A percentile compares a stretch with the other conserved stretches of the same genome.
Conservation (phyloP, 345 rosid species). For the Trapa bicornis region DNA sequence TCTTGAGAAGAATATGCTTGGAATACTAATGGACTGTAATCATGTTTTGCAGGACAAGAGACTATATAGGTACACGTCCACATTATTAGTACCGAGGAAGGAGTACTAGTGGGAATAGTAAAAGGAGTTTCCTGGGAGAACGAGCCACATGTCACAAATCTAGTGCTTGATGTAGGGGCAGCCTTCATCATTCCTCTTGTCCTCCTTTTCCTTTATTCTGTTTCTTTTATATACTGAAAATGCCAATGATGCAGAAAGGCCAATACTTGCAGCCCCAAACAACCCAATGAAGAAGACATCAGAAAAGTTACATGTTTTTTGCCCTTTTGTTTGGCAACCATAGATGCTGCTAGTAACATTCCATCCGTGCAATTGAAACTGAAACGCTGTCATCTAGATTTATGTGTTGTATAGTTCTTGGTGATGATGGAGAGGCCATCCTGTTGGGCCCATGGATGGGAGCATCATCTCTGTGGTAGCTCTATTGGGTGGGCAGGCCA, state of each 20-base stretch:
- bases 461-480: too few species aligned
- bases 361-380: too few species aligned
- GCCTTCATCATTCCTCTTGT: background rate
- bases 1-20: background rate
- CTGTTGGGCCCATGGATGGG: too few species aligned
- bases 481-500: too few species aligned
- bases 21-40: background rate
- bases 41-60: background rate
- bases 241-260: background rate
- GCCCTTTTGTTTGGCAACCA: too few species aligned
- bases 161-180: constrained; percentile 1
- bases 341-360: too few species aligned
- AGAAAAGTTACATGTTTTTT: background rate
- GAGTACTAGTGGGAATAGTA: background rate
- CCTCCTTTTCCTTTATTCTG: background rate
- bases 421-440: too few species aligned
- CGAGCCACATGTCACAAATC: background rate
- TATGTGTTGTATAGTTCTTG: too few species aligned
- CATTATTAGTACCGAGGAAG: background rate
- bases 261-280: background rate
- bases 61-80: background rate
- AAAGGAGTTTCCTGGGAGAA: background rate
- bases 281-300: background rate
- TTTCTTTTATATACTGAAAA: background rate
- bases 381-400: too few species aligned